Evolutionary conservation across 2,329 filamentous ascomycete genomes (phyloP).

Genomic region (Sarocladium kiliense): DNA sequence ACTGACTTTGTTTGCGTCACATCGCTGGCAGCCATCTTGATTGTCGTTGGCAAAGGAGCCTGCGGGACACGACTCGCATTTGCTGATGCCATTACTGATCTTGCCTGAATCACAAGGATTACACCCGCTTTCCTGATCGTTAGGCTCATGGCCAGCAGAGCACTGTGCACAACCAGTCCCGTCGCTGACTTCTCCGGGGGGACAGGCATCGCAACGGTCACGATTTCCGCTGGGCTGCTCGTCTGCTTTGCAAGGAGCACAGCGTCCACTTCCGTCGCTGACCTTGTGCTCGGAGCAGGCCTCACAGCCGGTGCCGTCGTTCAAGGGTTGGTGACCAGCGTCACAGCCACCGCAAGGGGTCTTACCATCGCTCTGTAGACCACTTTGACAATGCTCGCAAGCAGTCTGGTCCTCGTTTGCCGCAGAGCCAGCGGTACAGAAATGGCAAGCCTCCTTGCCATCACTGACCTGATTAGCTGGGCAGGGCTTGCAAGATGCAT

Average conservation of each 20-base stretch:
- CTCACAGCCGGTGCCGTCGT: not conserved
- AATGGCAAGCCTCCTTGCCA: not conserved
- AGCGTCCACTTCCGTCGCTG: not conserved
- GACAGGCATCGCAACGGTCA: not conserved
- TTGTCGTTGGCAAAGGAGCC: not conserved
- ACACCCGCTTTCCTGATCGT: not conserved
- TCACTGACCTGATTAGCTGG: not conserved
- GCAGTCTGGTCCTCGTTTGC: not conserved
- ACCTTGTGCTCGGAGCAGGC: not conserved
- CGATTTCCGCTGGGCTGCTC: not conserved
- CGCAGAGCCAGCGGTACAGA: not conserved
- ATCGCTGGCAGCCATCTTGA: not conserved
- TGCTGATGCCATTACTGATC: conserved; percentile 4
- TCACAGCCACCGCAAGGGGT: not conserved
- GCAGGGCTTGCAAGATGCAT: not conserved
- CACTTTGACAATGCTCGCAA: not conserved
- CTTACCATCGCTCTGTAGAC: not conserved
- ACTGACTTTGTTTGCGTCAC: not conserved
- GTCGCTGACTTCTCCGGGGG: not conserved
- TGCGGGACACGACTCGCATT: not conserved
- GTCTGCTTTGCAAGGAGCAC: not conserved
- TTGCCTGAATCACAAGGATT: not conserved
- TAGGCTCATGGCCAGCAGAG: not conserved
- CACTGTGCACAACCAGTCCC: not conserved
- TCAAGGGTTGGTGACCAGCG: not conserved